Conservation (phyloP, 768 basidiomycete genomes). For the Hortiboletus flavorubellus region DNA sequence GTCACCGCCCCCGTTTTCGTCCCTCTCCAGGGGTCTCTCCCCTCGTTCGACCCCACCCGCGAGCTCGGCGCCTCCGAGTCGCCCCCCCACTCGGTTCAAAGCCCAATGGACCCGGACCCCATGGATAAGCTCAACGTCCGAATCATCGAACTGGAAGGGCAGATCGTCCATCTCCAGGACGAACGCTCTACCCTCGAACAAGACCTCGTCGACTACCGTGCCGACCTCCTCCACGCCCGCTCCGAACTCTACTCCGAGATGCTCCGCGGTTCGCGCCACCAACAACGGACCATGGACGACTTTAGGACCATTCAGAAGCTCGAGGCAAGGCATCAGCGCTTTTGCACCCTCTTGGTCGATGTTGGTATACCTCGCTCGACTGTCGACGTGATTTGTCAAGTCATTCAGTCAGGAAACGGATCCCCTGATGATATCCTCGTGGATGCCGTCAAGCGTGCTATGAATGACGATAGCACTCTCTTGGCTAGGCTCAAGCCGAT, state of each 20-base stretch:
- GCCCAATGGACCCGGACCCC: not conserved
- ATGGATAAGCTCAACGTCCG: slow-evolving; percentile 2
- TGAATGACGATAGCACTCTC: slow-evolving; percentile 35
- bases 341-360: slow-evolving; percentile 24
- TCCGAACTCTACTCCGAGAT: slow-evolving; percentile 30
- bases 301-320: slow-evolving; percentile 27
- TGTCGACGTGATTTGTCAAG: slow-evolving; percentile 22
- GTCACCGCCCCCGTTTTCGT: slow-evolving; percentile 22
- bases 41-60: slow-evolving; percentile 23
- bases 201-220: slow-evolving; percentile 27
- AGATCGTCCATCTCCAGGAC: slow-evolving; percentile 11
- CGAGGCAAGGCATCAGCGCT: slow-evolving; percentile 23
- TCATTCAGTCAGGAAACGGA: slow-evolving; percentile 27
- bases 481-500: slow-evolving; percentile 42
- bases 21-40: slow-evolving; percentile 18
- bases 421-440: slow-evolving; percentile 41
- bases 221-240: slow-evolving; percentile 28
- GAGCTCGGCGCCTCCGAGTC: slow-evolving; percentile 23
- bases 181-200: slow-evolving; percentile 21
- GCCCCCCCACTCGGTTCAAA: not conserved
- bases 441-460: slow-evolving; percentile 41
- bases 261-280: slow-evolving; percentile 25
- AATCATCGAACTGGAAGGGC: slow-evolving; percentile 13
- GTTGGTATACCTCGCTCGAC: slow-evolving; percentile 26
- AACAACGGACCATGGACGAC: slow-evolving; percentile 23